phyloP scores from a whole-genome alignment of 306 rosid species.

The Lagenaria siceraria region DNA sequence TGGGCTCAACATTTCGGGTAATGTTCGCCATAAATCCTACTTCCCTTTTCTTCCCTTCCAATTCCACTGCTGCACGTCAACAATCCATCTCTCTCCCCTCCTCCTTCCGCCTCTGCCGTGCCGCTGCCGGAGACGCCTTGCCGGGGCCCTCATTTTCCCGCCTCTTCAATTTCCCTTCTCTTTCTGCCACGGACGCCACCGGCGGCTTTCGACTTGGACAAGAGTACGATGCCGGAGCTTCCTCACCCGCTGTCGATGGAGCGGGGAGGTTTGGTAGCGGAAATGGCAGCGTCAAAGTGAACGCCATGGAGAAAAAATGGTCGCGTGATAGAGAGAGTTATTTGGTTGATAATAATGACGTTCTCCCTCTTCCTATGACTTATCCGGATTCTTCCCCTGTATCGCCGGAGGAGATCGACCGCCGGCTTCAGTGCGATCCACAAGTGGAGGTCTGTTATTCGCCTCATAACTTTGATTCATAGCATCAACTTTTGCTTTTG shows the following conservation, averaged over 20 bases:
- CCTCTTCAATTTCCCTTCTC: slow-evolving; percentile 28
- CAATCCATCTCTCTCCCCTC: background rate
- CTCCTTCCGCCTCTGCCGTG: slow-evolving; percentile 31
- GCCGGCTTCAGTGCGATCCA: slow-evolving; percentile 71
- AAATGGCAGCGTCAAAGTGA: slow-evolving; percentile 34
- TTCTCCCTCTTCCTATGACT: slow-evolving; percentile 86
- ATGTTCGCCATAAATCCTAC: slow-evolving; percentile 48
- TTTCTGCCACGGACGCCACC: slow-evolving; percentile 23
- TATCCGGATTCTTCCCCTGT: slow-evolving; percentile 69
- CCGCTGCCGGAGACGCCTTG: slow-evolving; percentile 38
- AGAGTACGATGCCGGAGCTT: slow-evolving; percentile 26
- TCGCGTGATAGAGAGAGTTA: slow-evolving; percentile 64
- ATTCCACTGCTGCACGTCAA: background rate
- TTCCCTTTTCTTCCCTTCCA: slow-evolving; percentile 11
- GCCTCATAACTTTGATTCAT: background rate
- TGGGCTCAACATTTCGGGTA: slow-evolving; percentile 14
- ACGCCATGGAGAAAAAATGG: slow-evolving; percentile 69
- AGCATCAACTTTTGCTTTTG: background rate
- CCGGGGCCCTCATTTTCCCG: slow-evolving; percentile 29
- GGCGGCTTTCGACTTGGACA: slow-evolving; percentile 37
- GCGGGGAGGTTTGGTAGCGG: slow-evolving; percentile 20
- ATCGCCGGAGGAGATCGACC: slow-evolving; percentile 53
- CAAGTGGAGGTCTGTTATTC: slow-evolving; percentile 32
- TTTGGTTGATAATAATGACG: slow-evolving; percentile 46
- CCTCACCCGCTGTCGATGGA: slow-evolving; percentile 11